Base-by-base conservation (phyloP, 1,284 basidiomycete genomes). In the Apiotrichum siamense region DNA sequence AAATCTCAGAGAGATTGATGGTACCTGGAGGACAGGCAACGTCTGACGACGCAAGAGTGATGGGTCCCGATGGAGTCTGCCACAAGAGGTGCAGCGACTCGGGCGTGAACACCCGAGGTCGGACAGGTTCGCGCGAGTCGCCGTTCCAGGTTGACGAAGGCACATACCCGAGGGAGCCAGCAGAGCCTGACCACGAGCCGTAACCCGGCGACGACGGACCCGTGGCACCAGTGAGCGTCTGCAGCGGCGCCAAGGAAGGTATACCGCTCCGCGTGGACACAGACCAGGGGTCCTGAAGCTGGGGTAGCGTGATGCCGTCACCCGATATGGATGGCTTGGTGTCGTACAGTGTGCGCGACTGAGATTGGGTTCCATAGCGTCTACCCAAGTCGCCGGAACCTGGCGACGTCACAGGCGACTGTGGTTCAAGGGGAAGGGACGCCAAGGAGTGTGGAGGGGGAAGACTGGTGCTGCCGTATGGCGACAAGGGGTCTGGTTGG, bases 211-310 rank as follows among this genome's bases (percentile, higher is more conserved):
- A 49, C 26, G 55, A 47, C 15, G 27, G 32, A 3, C 13, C 17
- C 7, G 54, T 49, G 11, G 54, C 47, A 11, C 38, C 41, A 6
- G 49, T 50, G n/a, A 57, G 37, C 6, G 47, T 54, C 11, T 49
- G 52, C 5, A 57, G 35, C 7, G 41, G 27, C 6, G 53, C 41
- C 3, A 55, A 26, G 6, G 47, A 18, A 13, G 41, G 49, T 4
- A 48, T 32, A 7, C 44, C 48, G 20, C 40, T 41, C 3, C 54
- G 52, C 10, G 36, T 32, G 20, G 46, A 32, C 7, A 33, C 6
- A 12, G 50, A 27, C 33, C 46, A 37, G 7, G 42, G 49, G 10
- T 54, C 55, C 36, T 54, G 55, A 15, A 57, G 39, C 18, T 50
- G 55, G 4, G 52, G 52, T 4, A 57, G 29, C 2, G 51, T 53